phyloP scores from a whole-genome alignment of 345 rosid genomes.

The Turritis glabra region DNA sequence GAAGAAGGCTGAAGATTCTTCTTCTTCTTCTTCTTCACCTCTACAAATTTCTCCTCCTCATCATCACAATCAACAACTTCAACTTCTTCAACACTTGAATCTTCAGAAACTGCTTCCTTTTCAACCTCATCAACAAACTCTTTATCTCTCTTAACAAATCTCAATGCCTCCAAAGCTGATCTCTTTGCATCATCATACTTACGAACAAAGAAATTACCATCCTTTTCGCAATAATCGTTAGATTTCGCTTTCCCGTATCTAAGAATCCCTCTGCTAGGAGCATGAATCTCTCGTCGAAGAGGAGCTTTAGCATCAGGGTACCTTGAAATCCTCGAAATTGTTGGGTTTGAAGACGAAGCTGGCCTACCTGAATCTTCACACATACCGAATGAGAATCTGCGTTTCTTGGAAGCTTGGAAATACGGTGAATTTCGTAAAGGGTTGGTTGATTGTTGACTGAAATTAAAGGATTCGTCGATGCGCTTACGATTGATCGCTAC shows the following conservation, averaged over 20 bases:
- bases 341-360: conserved; percentile 43
- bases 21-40: conserved; percentile 43
- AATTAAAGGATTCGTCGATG: conserved; percentile 47
- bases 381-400: conserved; percentile 46
- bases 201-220: conserved; percentile 37
- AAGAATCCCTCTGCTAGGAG: conserved; percentile 65
- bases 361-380: conserved; percentile 37
- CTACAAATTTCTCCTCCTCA: conserved; percentile 30
- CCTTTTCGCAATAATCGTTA: conserved; percentile 27
- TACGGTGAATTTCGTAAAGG: conserved; percentile 42
- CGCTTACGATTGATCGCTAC: conserved; percentile 66
- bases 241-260: conserved; percentile 50
- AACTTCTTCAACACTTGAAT: conserved; percentile 54
- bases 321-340: conserved; percentile 57
- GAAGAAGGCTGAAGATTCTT: conserved; percentile 42
- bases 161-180: conserved; percentile 47
- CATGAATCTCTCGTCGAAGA: conserved; percentile 66
- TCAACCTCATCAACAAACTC: conserved; percentile 47
- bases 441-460: conserved; percentile 29
- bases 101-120: conserved; percentile 47
- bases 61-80: conserved; percentile 44
- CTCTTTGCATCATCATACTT: conserved; percentile 45
- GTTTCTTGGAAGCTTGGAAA: conserved; percentile 57
- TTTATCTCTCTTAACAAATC: conserved; percentile 40
- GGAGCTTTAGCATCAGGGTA: conserved; percentile 65